Conservation (phyloP, 1,284 basidiomycete genomes). For the Marasmius oreades region DNA sequence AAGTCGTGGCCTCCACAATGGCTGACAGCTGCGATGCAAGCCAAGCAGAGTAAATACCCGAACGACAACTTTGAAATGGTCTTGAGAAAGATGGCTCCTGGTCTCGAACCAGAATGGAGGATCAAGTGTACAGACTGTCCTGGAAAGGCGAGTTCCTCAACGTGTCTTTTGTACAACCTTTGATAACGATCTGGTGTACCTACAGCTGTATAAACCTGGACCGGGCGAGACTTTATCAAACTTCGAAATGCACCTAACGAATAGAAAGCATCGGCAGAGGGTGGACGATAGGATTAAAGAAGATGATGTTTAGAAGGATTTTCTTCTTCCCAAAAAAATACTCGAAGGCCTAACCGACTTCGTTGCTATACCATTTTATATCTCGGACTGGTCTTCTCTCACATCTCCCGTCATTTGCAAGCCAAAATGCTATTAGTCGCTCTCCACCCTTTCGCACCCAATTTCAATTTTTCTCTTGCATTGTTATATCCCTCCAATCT, state of each 20-base stretch:
- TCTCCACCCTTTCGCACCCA: no score
- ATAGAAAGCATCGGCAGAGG: conserved; percentile 44
- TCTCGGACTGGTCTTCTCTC: no score
- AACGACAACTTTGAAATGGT: conserved; percentile 82
- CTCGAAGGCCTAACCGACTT: no score
- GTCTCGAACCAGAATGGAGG: conserved; percentile 74
- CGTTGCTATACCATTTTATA: no score
- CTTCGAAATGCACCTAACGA: conserved; percentile 87
- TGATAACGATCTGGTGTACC: conserved; percentile 17
- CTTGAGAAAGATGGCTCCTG: conserved; percentile 52
- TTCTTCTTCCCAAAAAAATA: no score
- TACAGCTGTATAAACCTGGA: conserved; percentile 87
- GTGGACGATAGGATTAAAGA: conserved; percentile 32
- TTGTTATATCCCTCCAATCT: no score
- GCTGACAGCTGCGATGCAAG: conserved; percentile 61
- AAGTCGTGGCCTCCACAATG: conserved; percentile 60
- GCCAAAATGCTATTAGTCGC: no score
- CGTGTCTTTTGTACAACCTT: neutral
- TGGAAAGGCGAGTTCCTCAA: conserved; percentile 64
- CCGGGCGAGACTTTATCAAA: conserved; percentile 87
- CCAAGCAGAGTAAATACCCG: conserved; percentile 72
- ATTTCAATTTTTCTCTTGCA: no score
- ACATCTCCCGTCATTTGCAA: no score
- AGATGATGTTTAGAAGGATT: neutral
- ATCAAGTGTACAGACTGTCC: conserved; percentile 95